Percentiles rank a stretch among this genome's conserved stretches.
Evolutionary conservation across 352 stramenopile species (phyloP).

Genomic region (Pythium sukuiense): DNA sequence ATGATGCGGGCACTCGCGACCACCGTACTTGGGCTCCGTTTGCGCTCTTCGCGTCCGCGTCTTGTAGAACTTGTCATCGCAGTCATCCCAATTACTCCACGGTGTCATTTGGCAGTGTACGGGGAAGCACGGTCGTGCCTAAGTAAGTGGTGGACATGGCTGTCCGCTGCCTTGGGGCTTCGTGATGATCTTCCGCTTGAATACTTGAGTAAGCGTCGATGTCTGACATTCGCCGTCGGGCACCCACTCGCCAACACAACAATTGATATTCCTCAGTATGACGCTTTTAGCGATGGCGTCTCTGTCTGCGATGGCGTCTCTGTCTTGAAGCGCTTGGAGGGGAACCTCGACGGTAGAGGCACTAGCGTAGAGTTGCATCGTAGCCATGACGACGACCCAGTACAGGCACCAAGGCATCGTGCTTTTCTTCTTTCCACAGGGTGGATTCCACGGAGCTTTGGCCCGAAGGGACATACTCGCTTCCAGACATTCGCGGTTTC

Average conservation of each 20-base stretch:
- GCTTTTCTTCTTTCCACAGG: no score
- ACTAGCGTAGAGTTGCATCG: no score
- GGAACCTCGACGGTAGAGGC: no score
- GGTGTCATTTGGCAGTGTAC: not conserved
- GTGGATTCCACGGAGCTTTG: no score
- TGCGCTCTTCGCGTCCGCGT: not conserved
- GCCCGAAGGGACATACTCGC: no score
- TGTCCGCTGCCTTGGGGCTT: not conserved
- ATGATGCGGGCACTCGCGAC: not conserved
- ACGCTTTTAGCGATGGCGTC: no score
- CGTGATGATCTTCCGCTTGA: not conserved
- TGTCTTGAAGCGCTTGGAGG: no score
- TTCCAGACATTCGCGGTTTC: no score
- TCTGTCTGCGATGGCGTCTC: no score
- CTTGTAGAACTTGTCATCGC: not conserved
- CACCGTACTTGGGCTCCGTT: not conserved
- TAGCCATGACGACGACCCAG: no score
- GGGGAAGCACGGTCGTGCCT: not conserved
- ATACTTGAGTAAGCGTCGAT: not conserved
- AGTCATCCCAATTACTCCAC: not conserved
- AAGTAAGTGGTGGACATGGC: not conserved
- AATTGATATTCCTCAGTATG: no score
- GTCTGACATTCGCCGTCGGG: not conserved
- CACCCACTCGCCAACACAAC: not conserved
- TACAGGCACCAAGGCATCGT: no score